Evolutionary conservation across 495 filamentous ascomycete genomes (phyloP), one percentile per base, ranked within the genome.

Genomic region (Penicillium nucicola): DNA sequence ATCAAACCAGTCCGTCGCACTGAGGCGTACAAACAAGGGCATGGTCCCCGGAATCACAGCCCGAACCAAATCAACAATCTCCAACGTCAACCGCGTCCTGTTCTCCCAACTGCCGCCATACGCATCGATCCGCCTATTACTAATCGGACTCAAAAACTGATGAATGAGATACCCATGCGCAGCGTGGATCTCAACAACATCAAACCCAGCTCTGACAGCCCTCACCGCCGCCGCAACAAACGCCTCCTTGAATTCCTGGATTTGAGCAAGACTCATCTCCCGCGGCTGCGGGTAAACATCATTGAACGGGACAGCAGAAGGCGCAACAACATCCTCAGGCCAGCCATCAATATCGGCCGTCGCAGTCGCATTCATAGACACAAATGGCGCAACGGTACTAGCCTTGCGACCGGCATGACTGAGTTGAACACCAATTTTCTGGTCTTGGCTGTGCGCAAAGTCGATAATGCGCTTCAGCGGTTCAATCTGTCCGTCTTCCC

Each of bases 351-450:
- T 70, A 15, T 72, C 77, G 43, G 79, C 68, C 0, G 70, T 74
- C 0, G 85, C 85, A 1, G 73, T 57, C 0, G 50, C 62, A 13
- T 42, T 56, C 65, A 14, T 62, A 57, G 4, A 38, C 52, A 33
- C 36, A 36, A 50, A 90, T 0, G 86, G 85, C 0, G 88, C 79
- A 5, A 87, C 75, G 1, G 79, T 85, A 42, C 72, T 79, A 0
- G 84, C 85, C 58, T 91, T 91, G 12, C 87, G 71, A 1, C 88
- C 87, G 0, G 86, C 85, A 58, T 90, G 88, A n/a, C 65, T 81
- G 10, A 90, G 51, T 64, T 90, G 86, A 46, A 90, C 78, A 17
- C 72, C 86, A 30, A 85, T 79, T 38, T 82, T 77, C 57, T 82
- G 81, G 51, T 68, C 68, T 61, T 88, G 85, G 48, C 74, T 77